Evolutionary conservation across 306 rosid species (phyloP), one percentile per base, ranked within the genome.

Genomic region (Malus fusca): DNA sequence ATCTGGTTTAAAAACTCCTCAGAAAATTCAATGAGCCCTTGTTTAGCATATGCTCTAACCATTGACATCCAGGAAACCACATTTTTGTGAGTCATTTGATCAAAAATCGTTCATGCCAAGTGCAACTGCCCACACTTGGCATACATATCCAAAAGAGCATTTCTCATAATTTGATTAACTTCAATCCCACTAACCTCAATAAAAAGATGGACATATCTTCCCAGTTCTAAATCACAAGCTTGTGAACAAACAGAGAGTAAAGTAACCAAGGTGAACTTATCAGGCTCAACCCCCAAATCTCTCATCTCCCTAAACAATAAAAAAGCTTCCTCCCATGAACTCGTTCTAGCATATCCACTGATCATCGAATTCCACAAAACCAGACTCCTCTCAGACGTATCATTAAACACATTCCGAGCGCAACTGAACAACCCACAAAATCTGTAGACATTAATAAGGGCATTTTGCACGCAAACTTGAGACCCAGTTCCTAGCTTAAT

Each of bases 321-420:
- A 37, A 89, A 52, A 0, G 85, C 88, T 43, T 82, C 85, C 65
- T 77, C 13, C 19, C 68, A 78, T 18, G 2, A 66, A 18, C 91
- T 88, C 81, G 48, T 66, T 81, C 87, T 86, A 23, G 84, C 77
- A 78, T 92, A 90, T 58, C 89, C 94, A 40, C 84, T 78, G 56
- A 90, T 85, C 86, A 92, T 89, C 15, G 88, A 87, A 75, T 90
- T 92, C 94, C 98, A 92, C 0, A 96, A 85, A 35, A 92, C 96
- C 66, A 90, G 65, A 11, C 88, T 88, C 77, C 75, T 86, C 2
- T 83, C 75, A 5, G 85, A 68, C 74, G 84, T 86, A 60, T 81
- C 94, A 73, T 90, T 91, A 52, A 92, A 90, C 90, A 92, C 44
- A 33, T 72, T 69, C 66, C 72, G 86, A 0, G 94, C 96, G 40